Base-by-base conservation (phyloP, 179 eudicot species). In the Pouteria campechiana region DNA sequence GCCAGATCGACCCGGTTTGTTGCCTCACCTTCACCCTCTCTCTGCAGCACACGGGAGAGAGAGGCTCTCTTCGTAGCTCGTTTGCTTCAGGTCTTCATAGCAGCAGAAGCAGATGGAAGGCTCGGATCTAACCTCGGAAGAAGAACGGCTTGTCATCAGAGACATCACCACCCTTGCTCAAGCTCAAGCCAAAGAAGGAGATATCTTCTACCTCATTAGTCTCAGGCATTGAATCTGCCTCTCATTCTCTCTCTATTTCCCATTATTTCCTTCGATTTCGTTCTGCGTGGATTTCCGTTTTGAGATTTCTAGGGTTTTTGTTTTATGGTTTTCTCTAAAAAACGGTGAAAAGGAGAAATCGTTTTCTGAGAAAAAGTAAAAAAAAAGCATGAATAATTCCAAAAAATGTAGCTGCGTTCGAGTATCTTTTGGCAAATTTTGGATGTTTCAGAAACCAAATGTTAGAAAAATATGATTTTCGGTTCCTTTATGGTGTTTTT, bases 121-220 rank as follows among this genome's bases (percentile, higher is more conserved):
- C n/a, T n/a, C 61, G 61, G 58, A 52, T 44, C 54, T 60, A 46
- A 45, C 88, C 56, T 81, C 93, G 52, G 89, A 81, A 57, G 83
- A 78, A 50, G 95, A 89, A 67, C 72, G 76, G 61, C 62, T 68
- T 22, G 69, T 57, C 37, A 66, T 89, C 22, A 58, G 86, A 44
- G 95, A 85, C 66, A 74, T 89, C 41, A 58, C 93, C 0, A 54
- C 67, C 55, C 58, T 76, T 19, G 69, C 81, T 17, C 95, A 85
- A 74, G 58, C 89, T 52, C 81, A 61, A 4, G 64, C 83, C 47
- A 78, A 69, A 69, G 77, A 67, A 49, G 97, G 93, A 58, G 97
- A 85, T 44, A 69, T 68, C 21, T 89, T 78, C 61, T 89, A 72
- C 55, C 61, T 89, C 52, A 72, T 89, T 63, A 78, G 76, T 58